A percentile compares a stretch with the other conserved stretches of the same genome.
phyloP scores from a whole-genome alignment of 2,329 filamentous ascomycete genomes.

The Fusarium algeriense region DNA sequence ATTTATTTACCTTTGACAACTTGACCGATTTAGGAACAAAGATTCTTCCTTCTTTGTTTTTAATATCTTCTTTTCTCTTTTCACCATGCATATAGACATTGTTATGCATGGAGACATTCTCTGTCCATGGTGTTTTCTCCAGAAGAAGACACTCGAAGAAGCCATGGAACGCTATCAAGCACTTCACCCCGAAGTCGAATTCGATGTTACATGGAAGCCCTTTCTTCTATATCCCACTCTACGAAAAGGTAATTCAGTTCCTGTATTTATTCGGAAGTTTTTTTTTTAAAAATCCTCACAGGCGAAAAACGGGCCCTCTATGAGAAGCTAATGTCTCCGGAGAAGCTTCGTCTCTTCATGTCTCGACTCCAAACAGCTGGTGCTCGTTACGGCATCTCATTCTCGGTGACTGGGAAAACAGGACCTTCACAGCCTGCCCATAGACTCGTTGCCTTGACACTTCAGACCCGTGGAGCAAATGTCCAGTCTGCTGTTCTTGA shows the following conservation, averaged over 20 bases:
- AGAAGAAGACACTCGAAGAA: constrained; percentile 59
- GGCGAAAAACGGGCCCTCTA: constrained; percentile 56
- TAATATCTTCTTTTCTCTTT: not conserved
- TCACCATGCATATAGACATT: constrained; percentile 49
- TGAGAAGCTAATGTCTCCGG: constrained; percentile 47
- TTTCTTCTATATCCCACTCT: constrained; percentile 59
- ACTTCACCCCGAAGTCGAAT: constrained; percentile 57
- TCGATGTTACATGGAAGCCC: constrained; percentile 62
- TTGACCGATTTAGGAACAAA: not conserved
- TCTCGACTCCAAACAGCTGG: constrained; percentile 51
- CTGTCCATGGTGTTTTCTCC: constrained; percentile 66
- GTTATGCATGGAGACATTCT: constrained; percentile 63
- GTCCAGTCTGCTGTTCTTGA: constrained; percentile 58
- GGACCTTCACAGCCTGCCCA: constrained; percentile 62
- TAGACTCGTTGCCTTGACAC: constrained; percentile 60
- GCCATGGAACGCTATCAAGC: constrained; percentile 58
- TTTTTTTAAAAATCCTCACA: constrained; percentile 13
- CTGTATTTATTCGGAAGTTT: no score
- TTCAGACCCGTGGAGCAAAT: constrained; percentile 46
- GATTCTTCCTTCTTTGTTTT: not conserved
- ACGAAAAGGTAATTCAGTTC: constrained; percentile 38
- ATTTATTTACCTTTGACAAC: not conserved
- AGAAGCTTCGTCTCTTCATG: constrained; percentile 46
- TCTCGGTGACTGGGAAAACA: constrained; percentile 57
- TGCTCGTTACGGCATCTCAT: constrained; percentile 53